Conservation (phyloP, 2,329 filamentous ascomycete genomes). For the Phaeosphaeriaceae sp. region DNA sequence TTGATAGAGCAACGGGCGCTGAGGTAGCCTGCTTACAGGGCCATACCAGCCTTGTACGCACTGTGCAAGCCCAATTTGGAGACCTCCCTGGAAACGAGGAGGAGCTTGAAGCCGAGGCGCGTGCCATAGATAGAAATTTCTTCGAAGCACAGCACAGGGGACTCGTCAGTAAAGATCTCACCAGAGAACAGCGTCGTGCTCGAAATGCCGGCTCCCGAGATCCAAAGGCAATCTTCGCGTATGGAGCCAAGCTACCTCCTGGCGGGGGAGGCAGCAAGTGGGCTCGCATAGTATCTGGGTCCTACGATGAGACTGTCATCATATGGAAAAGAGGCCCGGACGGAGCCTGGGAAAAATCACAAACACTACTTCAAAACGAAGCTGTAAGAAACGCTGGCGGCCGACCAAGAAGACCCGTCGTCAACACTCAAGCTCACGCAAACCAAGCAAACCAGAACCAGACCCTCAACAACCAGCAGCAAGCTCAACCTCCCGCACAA, state of each 20-base stretch:
- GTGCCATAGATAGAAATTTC: conserved; percentile 74
- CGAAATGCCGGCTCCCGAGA: conserved; percentile 75
- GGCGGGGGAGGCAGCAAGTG: conserved; percentile 89
- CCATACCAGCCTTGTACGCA: conserved; percentile 85
- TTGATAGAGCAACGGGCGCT: conserved; percentile 82
- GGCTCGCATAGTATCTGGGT: conserved; percentile 94
- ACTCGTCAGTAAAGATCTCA: conserved; percentile 41
- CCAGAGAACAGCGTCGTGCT: conserved; percentile 42
- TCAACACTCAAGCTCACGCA: conserved; percentile 24
- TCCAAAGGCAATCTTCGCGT: conserved; percentile 77
- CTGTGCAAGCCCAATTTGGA: conserved; percentile 92
- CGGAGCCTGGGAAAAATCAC: conserved; percentile 81
- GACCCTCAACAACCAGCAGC: conserved; percentile 22
- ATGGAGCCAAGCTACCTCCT: conserved; percentile 86
- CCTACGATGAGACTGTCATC: conserved; percentile 94
- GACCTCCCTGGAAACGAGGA: conserved; percentile 81
- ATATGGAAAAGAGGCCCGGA: conserved; percentile 89
- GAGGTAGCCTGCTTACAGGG: conserved; percentile 88
- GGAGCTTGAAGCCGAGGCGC: conserved; percentile 75
- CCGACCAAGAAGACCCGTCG: conserved; percentile 38
- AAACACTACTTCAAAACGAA: conserved; percentile 77
- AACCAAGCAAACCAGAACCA: conserved; percentile 24
- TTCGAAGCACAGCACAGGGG: conserved; percentile 63
- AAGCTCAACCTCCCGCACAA: conserved; percentile 21
- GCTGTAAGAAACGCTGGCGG: conserved; percentile 59